These are phyloP conservation scores for Scolecobasidium constrictum DNA, from an alignment of 2,329 filamentous ascomycete genomes.

Conservation along the genomic window DNA sequence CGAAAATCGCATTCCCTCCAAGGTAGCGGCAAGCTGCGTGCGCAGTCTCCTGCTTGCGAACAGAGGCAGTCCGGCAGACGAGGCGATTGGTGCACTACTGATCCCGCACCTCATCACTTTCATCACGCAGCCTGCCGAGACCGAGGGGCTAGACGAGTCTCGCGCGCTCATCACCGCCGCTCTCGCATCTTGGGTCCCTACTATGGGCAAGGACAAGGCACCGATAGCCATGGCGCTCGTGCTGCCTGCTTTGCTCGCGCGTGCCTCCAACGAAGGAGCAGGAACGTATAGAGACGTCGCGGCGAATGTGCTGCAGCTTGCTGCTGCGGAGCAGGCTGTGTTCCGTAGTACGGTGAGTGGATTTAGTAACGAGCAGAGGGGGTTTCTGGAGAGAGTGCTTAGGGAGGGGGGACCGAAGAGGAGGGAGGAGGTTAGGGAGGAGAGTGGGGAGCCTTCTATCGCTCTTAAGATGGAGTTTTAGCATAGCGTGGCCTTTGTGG, in stretches of 20 bases:
- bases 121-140: conserved; percentile 31
- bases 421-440: conserved; percentile 39
- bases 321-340: conserved; percentile 56
- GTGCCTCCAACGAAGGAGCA: conserved; percentile 53
- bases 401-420: conserved; percentile 32
- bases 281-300: conserved; percentile 62
- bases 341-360: conserved; percentile 66
- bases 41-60: conserved; percentile 67
- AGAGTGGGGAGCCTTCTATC: conserved; percentile 62
- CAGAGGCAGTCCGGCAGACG: conserved; percentile 43
- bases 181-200: conserved; percentile 59
- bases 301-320: conserved; percentile 66
- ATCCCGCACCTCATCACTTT: conserved; percentile 69
- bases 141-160: conserved; percentile 71
- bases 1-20: conserved; percentile 68
- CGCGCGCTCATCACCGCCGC: conserved; percentile 61
- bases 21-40: conserved; percentile 82
- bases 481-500: no score
- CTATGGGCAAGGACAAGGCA: conserved; percentile 28
- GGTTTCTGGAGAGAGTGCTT: conserved; percentile 73
- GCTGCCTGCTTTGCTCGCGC: conserved; percentile 63
- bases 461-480: conserved; percentile 87
- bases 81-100: conserved; percentile 63
- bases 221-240: conserved; percentile 62
- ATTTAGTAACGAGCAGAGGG: conserved; percentile 59